These are phyloP conservation scores for Trichosporon faecale DNA, from an alignment of 1,284 basidiomycete species.

Conservation along the genomic window DNA sequence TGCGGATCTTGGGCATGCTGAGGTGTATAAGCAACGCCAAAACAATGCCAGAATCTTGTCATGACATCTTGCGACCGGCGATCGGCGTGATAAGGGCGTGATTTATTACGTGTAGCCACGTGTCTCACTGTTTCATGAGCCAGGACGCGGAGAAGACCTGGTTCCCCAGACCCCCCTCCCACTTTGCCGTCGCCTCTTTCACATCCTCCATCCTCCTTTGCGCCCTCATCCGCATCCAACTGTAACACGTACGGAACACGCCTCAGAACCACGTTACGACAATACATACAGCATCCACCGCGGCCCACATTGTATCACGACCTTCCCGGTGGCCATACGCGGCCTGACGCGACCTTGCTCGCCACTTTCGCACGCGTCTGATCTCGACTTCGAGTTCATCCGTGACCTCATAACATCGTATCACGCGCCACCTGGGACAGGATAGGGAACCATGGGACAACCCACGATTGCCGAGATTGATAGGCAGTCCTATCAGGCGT, in stretches of 20 bases:
- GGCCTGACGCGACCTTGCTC: background rate
- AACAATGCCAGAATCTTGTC: conserved; percentile 9
- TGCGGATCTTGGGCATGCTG: conserved; percentile 91
- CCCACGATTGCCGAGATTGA: background rate
- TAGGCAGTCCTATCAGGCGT: background rate
- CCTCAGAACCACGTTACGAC: background rate
- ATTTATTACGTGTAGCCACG: conserved; percentile 3
- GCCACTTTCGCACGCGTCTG: conserved; percentile 7
- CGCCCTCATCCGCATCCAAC: background rate
- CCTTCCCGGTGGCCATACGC: background rate
- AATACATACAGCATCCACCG: background rate
- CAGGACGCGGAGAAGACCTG: background rate
- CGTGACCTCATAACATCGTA: background rate
- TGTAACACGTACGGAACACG: background rate
- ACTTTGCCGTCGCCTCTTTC: background rate
- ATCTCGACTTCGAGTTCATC: background rate
- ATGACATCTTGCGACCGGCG: conserved; percentile 4
- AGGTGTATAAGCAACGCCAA: conserved; percentile 3
- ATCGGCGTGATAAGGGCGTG: background rate
- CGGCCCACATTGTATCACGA: background rate
- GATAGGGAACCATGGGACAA: background rate
- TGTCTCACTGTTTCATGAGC: background rate
- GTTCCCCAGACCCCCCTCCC: background rate
- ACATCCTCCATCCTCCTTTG: background rate
- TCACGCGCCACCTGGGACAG: background rate